These are phyloP conservation scores for Phytophthora nicotianae DNA, from an alignment of 352 stramenopile genomes.

Conservation along the genomic window DNA sequence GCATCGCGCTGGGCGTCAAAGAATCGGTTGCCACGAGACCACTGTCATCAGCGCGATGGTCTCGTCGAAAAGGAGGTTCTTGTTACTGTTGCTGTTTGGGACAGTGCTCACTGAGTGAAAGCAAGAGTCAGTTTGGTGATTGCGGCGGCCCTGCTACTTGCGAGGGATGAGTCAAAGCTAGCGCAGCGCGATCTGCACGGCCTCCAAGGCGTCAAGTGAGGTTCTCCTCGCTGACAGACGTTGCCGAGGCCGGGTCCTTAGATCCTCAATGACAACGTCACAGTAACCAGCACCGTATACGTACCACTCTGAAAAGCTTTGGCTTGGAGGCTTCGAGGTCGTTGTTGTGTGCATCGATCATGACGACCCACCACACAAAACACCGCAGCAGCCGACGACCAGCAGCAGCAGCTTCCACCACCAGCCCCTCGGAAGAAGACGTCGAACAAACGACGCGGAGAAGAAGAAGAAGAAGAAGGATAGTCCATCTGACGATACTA, in stretches of 20 bases:
- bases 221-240: slow-evolving; percentile 9
- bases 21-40: slow-evolving; percentile 1
- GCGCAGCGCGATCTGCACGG: slow-evolving; percentile 10
- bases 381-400: not conserved
- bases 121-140: slow-evolving; percentile 28
- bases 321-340: not conserved
- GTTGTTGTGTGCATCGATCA: not conserved
- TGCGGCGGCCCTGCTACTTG: slow-evolving; percentile 14
- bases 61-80: not conserved
- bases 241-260: slow-evolving; percentile 10
- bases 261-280: slow-evolving; percentile 10
- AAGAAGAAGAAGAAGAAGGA: too few relatives aligned
- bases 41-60: slow-evolving; percentile 10
- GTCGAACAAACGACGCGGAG: too few relatives aligned
- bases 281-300: not conserved
- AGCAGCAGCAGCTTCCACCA: not conserved
- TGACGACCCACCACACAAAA: too few relatives aligned
- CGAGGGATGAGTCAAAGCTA: slow-evolving; percentile 29
- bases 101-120: too few relatives aligned
- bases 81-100: not conserved
- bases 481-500: too few relatives aligned
- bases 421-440: too few relatives aligned
- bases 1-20: not conserved
- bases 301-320: slow-evolving; percentile 7
- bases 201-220: not conserved